Conservation (phyloP, 495 filamentous ascomycete species). For the Stereocaulon alpinum region DNA sequence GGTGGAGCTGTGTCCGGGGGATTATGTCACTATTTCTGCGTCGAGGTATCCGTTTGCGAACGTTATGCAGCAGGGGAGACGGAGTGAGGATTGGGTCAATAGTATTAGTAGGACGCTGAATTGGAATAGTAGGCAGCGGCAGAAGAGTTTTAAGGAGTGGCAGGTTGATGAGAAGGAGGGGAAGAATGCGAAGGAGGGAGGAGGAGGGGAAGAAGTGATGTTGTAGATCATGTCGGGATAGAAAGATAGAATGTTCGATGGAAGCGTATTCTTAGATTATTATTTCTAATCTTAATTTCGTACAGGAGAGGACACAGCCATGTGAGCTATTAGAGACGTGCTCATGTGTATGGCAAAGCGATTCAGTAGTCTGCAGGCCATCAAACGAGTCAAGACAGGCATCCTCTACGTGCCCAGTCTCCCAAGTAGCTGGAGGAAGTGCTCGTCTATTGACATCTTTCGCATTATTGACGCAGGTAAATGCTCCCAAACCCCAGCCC, state of each 20-base stretch:
- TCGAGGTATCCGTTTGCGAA: slow-evolving; percentile 88
- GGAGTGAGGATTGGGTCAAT: slow-evolving; percentile 86
- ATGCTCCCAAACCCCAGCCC: neutral
- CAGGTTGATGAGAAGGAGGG: neutral
- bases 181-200: neutral
- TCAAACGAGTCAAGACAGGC: too few relatives aligned
- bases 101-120: slow-evolving; percentile 81
- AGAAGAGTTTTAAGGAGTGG: slow-evolving; percentile 47
- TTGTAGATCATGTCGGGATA: neutral
- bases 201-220: neutral
- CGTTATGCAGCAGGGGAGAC: slow-evolving; percentile 62
- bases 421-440: too few relatives aligned
- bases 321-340: too few relatives aligned
- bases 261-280: too few relatives aligned
- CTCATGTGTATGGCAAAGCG: too few relatives aligned
- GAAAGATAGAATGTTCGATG: too few relatives aligned
- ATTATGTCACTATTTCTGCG: slow-evolving; percentile 93
- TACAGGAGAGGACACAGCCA: too few relatives aligned
- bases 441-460: too few relatives aligned
- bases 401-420: too few relatives aligned
- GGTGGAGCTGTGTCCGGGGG: slow-evolving; percentile 75
- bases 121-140: slow-evolving; percentile 78
- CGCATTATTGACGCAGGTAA: too few relatives aligned
- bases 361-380: too few relatives aligned
- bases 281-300: too few relatives aligned